phyloP scores from a whole-genome alignment of 805 yeast species.

The Lipomyces orientalis region DNA sequence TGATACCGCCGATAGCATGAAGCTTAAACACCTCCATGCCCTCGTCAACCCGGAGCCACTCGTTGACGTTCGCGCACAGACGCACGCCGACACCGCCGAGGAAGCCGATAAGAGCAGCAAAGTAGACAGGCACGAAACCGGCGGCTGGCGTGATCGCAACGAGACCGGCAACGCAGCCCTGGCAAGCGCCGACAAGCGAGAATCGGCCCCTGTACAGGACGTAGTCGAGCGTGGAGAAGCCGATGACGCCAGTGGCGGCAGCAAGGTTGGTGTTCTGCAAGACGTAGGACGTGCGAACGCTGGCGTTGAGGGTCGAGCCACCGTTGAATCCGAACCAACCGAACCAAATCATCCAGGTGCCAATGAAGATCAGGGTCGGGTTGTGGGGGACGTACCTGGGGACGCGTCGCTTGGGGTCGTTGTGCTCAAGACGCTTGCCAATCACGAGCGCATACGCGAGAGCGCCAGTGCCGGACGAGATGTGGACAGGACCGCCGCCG shows the following conservation, averaged over 20 bases:
- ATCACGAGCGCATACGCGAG: slow-evolving; percentile 88
- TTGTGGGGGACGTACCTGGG: slow-evolving; percentile 68
- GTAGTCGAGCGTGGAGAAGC: slow-evolving; percentile 89
- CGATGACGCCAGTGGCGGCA: slow-evolving; percentile 88
- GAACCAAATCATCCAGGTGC: slow-evolving; percentile 94
- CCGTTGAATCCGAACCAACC: slow-evolving; percentile 99
- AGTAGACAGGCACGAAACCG: slow-evolving; percentile 92
- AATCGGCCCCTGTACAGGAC: slow-evolving; percentile 70
- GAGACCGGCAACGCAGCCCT: slow-evolving; percentile 91
- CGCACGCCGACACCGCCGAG: slow-evolving; percentile 46
- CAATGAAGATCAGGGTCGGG: slow-evolving; percentile 86
- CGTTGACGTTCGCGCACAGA: slow-evolving; percentile 40
- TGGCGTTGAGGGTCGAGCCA: slow-evolving; percentile 93
- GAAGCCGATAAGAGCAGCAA: slow-evolving; percentile 82
- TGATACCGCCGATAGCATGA: slow-evolving; percentile 89
- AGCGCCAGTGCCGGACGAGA: slow-evolving; percentile 92
- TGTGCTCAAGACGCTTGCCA: slow-evolving; percentile 79
- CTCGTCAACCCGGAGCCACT: slow-evolving; percentile 77
- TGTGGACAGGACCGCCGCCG: slow-evolving; percentile 99
- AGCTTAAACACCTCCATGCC: slow-evolving; percentile 93
- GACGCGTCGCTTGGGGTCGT: slow-evolving; percentile 11
- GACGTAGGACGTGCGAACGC: slow-evolving; percentile 94
- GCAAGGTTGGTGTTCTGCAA: slow-evolving; percentile 91
- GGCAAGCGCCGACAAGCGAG: slow-evolving; percentile 91
- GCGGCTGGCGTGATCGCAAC: slow-evolving; percentile 98